A percentile compares a stretch with the other conserved stretches of the same genome.
Evolutionary conservation across 768 basidiomycete genomes (phyloP).

Genomic region (Porphyrellus cyaneotinctus): DNA sequence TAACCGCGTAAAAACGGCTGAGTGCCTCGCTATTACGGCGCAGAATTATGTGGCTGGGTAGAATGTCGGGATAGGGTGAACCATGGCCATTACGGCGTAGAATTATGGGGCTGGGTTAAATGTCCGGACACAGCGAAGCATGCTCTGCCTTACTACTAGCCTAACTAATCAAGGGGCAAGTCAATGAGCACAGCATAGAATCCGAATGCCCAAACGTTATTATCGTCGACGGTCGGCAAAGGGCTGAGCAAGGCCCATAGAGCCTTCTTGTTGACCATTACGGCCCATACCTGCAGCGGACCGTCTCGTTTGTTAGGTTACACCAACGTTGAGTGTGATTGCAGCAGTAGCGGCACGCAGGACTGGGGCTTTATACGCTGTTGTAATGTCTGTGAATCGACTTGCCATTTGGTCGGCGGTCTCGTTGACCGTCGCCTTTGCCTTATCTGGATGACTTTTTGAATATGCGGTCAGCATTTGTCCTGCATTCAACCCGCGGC

Average conservation of each 20-base stretch:
- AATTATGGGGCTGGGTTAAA: too few relatives aligned
- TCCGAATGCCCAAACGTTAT: conserved; percentile 87
- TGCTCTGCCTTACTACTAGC: too few relatives aligned
- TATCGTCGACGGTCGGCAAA: conserved; percentile 90
- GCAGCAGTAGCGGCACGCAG: neutral
- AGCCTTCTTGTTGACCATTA: conserved; percentile 94
- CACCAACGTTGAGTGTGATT: neutral
- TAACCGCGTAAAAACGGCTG: too few relatives aligned
- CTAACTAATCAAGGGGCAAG: too few relatives aligned
- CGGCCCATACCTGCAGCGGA: conserved; percentile 82
- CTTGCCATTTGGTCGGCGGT: conserved; percentile 84
- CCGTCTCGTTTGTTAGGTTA: conserved; percentile 88
- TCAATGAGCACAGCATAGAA: conserved; percentile 88
- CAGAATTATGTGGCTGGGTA: too few relatives aligned
- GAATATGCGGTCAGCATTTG: neutral
- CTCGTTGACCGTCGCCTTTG: conserved; percentile 73
- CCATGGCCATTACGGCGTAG: too few relatives aligned
- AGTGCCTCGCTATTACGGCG: too few relatives aligned
- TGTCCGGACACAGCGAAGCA: too few relatives aligned
- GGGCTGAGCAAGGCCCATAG: conserved; percentile 93
- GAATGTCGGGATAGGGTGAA: too few relatives aligned
- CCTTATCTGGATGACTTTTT: conserved; percentile 93
- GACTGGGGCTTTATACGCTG: conserved; percentile 90
- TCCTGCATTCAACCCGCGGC: too few relatives aligned
- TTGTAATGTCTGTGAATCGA: conserved; percentile 89